These are phyloP conservation scores for Tylopilus balloui DNA, from an alignment of 768 basidiomycete genomes.

Conservation along the genomic window DNA sequence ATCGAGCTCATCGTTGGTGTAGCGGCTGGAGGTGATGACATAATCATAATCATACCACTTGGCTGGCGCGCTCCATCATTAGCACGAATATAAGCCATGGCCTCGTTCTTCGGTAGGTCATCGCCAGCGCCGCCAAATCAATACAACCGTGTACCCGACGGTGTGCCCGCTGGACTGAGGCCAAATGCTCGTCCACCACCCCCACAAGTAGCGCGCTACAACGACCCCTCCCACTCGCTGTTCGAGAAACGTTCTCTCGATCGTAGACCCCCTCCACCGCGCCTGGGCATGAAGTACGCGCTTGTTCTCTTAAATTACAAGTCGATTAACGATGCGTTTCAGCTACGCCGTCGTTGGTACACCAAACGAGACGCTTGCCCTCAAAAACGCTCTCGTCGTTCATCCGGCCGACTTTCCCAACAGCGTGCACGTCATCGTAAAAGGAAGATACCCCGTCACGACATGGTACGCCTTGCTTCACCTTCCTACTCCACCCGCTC, in stretches of 20 bases:
- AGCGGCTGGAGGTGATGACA: conserved; percentile 11
- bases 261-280: conserved; percentile 37
- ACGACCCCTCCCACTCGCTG: conserved; percentile 45
- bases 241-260: conserved; percentile 49
- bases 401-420: conserved; percentile 70
- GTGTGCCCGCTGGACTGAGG: conserved; percentile 34
- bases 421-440: conserved; percentile 73
- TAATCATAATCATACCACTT: conserved; percentile 17
- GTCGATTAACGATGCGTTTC: background rate
- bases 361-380: conserved; percentile 65
- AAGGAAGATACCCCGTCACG: conserved; percentile 67
- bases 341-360: conserved; percentile 57
- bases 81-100: conserved; percentile 21
- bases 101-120: conserved; percentile 44
- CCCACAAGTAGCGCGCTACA: conserved; percentile 44
- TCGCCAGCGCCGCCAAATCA: conserved; percentile 27
- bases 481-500: background rate
- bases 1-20: conserved; percentile 12
- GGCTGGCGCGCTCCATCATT: too few species aligned
- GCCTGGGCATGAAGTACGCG: conserved; percentile 27
- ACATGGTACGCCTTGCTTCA: conserved; percentile 51
- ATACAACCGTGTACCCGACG: conserved; percentile 43
- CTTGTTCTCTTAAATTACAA: background rate
- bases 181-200: conserved; percentile 33
- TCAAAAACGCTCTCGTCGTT: conserved; percentile 79